Conservation (phyloP, 805 yeast genomes). For the fission yeast (Schizosaccharomyces pombe) region DNA sequence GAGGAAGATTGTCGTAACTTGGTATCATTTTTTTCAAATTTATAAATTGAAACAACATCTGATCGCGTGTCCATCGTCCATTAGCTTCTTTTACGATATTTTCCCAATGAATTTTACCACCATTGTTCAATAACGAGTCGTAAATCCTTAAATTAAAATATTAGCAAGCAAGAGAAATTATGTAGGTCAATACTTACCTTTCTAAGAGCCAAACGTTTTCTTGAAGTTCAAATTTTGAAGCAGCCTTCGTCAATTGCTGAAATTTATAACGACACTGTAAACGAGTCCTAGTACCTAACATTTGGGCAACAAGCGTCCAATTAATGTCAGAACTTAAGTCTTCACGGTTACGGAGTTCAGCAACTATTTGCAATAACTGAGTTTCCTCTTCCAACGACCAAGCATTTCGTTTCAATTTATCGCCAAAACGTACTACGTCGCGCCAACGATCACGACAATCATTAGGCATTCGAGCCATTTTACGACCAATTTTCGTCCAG, state of each 20-base stretch:
- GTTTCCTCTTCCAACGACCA: conserved; percentile 62
- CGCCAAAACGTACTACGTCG: conserved; percentile 82
- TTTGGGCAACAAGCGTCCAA: conserved; percentile 78
- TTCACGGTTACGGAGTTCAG: conserved; percentile 21
- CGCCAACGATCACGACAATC: conserved; percentile 95
- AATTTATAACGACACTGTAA: conserved; percentile 85
- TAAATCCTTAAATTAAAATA: background rate
- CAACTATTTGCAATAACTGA: conserved; percentile 30
- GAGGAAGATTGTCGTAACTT: background rate
- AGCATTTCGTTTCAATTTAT: conserved; percentile 45
- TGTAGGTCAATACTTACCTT: background rate
- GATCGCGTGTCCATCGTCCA: background rate
- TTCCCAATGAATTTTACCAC: background rate
- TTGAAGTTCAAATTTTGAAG: background rate
- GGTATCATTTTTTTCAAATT: background rate
- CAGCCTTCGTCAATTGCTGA: background rate
- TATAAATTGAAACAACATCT: background rate
- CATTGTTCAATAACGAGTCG: background rate
- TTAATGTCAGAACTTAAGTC: conserved; percentile 24
- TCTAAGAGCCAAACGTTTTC: conserved; percentile 1
- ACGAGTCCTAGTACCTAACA: conserved; percentile 73
- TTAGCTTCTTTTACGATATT: background rate
- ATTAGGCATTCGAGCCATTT: conserved; percentile 84
- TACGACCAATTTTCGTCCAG: conserved; percentile 68
- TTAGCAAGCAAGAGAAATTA: background rate